phyloP scores from a whole-genome alignment of 78 protist species.

The Dictyostelium capitatum region DNA sequence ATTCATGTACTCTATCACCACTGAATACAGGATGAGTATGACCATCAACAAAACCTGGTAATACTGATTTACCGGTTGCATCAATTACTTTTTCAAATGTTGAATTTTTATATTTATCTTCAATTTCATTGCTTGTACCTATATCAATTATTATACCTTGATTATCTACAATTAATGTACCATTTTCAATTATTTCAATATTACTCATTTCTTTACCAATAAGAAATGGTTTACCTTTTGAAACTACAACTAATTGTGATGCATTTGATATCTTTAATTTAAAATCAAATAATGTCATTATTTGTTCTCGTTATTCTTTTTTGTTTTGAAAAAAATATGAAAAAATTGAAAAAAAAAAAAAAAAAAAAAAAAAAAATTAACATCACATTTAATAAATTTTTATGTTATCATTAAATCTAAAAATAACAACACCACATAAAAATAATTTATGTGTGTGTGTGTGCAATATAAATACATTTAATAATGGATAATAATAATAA shows the following conservation, averaged over 20 bases:
- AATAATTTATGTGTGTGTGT: too few species aligned
- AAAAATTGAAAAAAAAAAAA: neutral
- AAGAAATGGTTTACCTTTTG: slow-evolving; percentile 57
- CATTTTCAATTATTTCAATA: slow-evolving; percentile 80
- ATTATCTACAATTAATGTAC: slow-evolving; percentile 66
- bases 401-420: too few species aligned
- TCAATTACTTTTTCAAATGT: slow-evolving; percentile 84
- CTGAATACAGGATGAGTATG: slow-evolving; percentile 95
- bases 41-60: slow-evolving; percentile 93
- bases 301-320: neutral
- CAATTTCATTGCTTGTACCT: slow-evolving; percentile 35
- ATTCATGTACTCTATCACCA: slow-evolving; percentile 91
- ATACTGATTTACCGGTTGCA: slow-evolving; percentile 76
- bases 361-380: neutral
- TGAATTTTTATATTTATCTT: slow-evolving; percentile 29
- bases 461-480: too few species aligned
- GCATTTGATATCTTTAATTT: slow-evolving; percentile 71
- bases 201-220: slow-evolving; percentile 77
- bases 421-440: too few species aligned
- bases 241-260: slow-evolving; percentile 71
- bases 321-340: neutral
- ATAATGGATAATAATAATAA: too few species aligned
- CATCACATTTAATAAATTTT: too few species aligned
- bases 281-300: neutral
- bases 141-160: slow-evolving; percentile 78